Conservation (phyloP, 805 yeast genomes). For the Saccharomycopsis schoenii region DNA sequence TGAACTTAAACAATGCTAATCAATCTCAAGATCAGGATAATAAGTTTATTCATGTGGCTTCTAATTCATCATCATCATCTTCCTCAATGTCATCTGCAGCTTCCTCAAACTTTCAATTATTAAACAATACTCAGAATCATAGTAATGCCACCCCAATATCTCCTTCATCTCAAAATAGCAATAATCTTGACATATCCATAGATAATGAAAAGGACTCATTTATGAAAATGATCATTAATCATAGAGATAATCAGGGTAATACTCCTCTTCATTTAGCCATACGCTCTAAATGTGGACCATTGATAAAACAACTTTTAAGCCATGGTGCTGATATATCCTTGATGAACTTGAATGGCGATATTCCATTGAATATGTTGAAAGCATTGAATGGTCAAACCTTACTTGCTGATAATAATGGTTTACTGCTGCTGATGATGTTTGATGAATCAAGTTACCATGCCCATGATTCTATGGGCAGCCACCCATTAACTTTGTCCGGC, state of each 20-base stretch:
- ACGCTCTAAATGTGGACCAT: conserved; percentile 38
- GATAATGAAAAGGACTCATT: conserved; percentile 28
- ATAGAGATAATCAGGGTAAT: conserved; percentile 74
- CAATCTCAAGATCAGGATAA: background rate
- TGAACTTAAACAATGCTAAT: conserved; percentile 20
- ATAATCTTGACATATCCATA: conserved; percentile 2
- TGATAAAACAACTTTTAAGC: conserved; percentile 33
- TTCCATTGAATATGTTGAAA: conserved; percentile 21
- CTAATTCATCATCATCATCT: background rate
- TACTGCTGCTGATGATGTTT: background rate
- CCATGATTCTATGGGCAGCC: background rate
- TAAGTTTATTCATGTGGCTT: background rate
- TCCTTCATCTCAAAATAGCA: conserved; percentile 20
- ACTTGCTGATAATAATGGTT: background rate
- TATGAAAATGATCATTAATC: conserved; percentile 54
- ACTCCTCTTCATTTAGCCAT: conserved; percentile 78
- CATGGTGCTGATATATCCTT: conserved; percentile 31
- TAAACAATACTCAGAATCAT: conserved; percentile 22
- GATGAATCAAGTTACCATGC: background rate
- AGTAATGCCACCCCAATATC: conserved; percentile 11
- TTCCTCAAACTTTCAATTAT: conserved; percentile 21
- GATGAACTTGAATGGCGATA: conserved; percentile 22
- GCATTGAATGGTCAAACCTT: background rate
- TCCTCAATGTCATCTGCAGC: conserved; percentile 1
- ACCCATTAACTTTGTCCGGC: background rate